A percentile compares a stretch with the other conserved stretches of the same genome.
Evolutionary conservation across 2,329 filamentous ascomycete species (phyloP).

Genomic region (Amylocarpus encephaloides): DNA sequence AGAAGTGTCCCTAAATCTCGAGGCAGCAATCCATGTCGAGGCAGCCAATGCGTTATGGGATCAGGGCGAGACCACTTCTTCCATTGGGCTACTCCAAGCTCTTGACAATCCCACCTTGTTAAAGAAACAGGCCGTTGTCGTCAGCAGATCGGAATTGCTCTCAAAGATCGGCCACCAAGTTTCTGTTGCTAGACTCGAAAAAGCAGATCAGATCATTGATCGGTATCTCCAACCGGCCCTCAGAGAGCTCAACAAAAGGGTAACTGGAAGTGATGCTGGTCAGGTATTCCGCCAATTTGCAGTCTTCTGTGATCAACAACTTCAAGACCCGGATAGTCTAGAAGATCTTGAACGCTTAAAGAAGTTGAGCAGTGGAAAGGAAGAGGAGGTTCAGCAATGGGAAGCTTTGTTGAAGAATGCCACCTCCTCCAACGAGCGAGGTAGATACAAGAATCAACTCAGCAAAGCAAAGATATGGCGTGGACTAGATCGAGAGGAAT

Average conservation of each 20-base stretch:
- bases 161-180: slow-evolving; percentile 85
- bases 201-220: slow-evolving; percentile 82
- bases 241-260: slow-evolving; percentile 65
- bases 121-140: slow-evolving; percentile 61
- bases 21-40: slow-evolving; percentile 72
- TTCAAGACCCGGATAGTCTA: slow-evolving; percentile 77
- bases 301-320: slow-evolving; percentile 86
- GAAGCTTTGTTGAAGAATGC: slow-evolving; percentile 46
- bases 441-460: slow-evolving; percentile 53
- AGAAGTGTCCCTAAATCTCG: slow-evolving; percentile 66
- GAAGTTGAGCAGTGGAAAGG: slow-evolving; percentile 72
- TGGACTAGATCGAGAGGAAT: slow-evolving; percentile 82
- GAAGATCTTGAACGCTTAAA: slow-evolving; percentile 80
- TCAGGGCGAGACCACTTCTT: slow-evolving; percentile 81
- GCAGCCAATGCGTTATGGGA: slow-evolving; percentile 90
- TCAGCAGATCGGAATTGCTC: slow-evolving; percentile 72
- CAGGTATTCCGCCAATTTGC: slow-evolving; percentile 94
- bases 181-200: slow-evolving; percentile 83
- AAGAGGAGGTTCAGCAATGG: slow-evolving; percentile 71
- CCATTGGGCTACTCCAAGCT: slow-evolving; percentile 79
- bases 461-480: slow-evolving; percentile 80
- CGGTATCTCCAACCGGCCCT: slow-evolving; percentile 82
- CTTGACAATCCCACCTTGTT: slow-evolving; percentile 57
- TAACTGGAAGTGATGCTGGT: slow-evolving; percentile 67
- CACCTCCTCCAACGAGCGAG: slow-evolving; percentile 43